Evolutionary conservation across 257 asterid species (phyloP), one percentile per base, ranked within the genome.

Genomic region (Prunella vulgaris): DNA sequence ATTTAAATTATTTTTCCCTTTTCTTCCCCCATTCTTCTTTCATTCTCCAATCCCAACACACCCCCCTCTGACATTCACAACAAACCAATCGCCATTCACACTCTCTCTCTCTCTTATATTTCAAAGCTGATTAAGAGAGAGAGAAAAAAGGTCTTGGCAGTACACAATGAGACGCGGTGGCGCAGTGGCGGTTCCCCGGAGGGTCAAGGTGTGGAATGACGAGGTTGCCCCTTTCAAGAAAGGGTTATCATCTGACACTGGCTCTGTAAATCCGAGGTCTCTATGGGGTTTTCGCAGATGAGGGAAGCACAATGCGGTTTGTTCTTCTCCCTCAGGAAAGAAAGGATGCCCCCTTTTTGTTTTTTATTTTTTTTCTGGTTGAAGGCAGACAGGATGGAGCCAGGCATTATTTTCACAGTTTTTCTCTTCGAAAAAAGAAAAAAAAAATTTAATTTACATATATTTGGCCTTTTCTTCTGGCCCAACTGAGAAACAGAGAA

Each of bases 341-440:
- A 22, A 38, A 18, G 20, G 22, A 25, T 35, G 25, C 66, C 58
- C 73, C 49, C 76, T 72, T 66, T 72, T 52, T 72, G 37, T 65
- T 74, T 70, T 53, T 72, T 76, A 71, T 78, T 71, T 72, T 76
- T 77, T 78, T 71, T 83, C 72, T 84, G 83, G 87, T 84, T 77
- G 78, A 79, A 76, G 96, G 96, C 96, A 86, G 78, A 84, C 96
- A 88, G 87, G 93, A 80, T 83, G 93, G 77, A 83, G 90, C 96
- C 93, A 88, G 96, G 93, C 96, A 84, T 78, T 52, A 69, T 72
- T 81, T 75, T 68, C 70, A 58, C 72, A 68, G 75, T 70, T 68
- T 71, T 59, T 28, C 7, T 60, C 40, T 60, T n/a, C 64, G 48
- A 5, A 37, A 14, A 18, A 0, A 42, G 38, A 74, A 69, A 40